phyloP scores from a whole-genome alignment of 2,329 filamentous ascomycete genomes.

The Keithomyces neogunnii region DNA sequence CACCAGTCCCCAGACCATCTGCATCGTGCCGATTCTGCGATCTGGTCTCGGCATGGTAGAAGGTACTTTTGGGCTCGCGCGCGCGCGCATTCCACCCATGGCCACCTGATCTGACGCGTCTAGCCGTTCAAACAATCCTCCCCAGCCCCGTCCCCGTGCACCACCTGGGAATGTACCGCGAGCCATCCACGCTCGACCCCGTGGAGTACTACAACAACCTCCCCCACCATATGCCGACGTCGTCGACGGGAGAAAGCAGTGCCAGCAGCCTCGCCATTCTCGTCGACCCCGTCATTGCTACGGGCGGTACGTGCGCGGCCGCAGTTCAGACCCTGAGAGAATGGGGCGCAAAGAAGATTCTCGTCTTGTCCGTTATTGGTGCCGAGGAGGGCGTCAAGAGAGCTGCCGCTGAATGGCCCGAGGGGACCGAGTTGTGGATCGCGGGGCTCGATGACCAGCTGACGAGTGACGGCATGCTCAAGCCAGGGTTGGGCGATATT shows the following conservation, averaged over 20 bases:
- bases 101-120: not conserved
- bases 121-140: constrained; percentile 74
- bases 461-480: constrained; percentile 79
- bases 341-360: constrained; percentile 79
- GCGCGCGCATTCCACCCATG: not conserved
- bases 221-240: constrained; percentile 55
- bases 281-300: constrained; percentile 88
- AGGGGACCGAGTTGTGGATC: constrained; percentile 71
- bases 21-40: constrained; percentile 84
- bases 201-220: constrained; percentile 99
- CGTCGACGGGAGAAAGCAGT: constrained; percentile 19
- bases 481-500: constrained; percentile 82
- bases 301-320: constrained; percentile 79
- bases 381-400: constrained; percentile 60
- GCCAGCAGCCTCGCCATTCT: constrained; percentile 62
- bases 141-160: constrained; percentile 74
- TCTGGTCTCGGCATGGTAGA: constrained; percentile 90
- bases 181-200: constrained; percentile 75
- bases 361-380: constrained; percentile 69
- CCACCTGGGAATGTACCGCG: constrained; percentile 90
- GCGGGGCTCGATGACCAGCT: constrained; percentile 70
- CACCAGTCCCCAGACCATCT: constrained; percentile 59
- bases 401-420: constrained; percentile 71
- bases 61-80: constrained; percentile 34
- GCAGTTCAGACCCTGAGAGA: constrained; percentile 84